A percentile compares a stretch with the other conserved stretches of the same genome.
These are phyloP conservation scores for Reticulascus tulasneorum DNA, from an alignment of 2,329 filamentous ascomycete species.

Conservation along the genomic window DNA sequence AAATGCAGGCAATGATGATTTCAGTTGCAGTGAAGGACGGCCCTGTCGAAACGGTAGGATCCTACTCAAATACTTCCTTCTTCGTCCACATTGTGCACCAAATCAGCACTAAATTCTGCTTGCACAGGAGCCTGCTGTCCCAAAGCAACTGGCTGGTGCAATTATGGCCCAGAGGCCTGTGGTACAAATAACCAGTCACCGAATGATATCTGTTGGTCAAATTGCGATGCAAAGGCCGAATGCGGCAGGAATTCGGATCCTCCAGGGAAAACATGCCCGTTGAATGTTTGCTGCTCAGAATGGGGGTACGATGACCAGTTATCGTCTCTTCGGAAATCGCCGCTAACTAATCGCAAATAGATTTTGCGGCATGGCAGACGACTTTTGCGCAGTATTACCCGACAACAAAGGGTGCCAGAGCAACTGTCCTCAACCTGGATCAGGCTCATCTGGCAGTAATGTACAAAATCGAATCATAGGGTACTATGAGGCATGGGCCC, in stretches of 20 bases:
- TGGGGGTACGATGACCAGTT: no score
- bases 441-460: slow-evolving; percentile 9
- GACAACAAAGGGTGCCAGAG: slow-evolving; percentile 16
- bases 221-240: slow-evolving; percentile 28
- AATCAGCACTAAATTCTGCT: background rate
- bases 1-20: background rate
- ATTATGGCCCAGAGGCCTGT: slow-evolving; percentile 12
- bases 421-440: slow-evolving; percentile 18
- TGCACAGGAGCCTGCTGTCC: slow-evolving; percentile 9
- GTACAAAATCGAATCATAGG: slow-evolving; percentile 21
- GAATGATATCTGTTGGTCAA: slow-evolving; percentile 24
- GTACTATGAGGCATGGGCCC: slow-evolving; percentile 27
- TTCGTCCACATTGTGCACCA: slow-evolving; percentile 5
- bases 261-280: slow-evolving; percentile 23
- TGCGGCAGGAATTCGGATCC: slow-evolving; percentile 23
- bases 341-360: no score
- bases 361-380: slow-evolving; percentile 25
- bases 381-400: background rate
- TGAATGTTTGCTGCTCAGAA: slow-evolving; percentile 32
- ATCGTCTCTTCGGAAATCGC: no score
- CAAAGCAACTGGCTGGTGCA: slow-evolving; percentile 9
- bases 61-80: no score
- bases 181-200: slow-evolving; percentile 18
- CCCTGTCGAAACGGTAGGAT: no score
- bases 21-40: no score